Conservation (phyloP, 306 rosid species). For the Corylus heterophylla region DNA sequence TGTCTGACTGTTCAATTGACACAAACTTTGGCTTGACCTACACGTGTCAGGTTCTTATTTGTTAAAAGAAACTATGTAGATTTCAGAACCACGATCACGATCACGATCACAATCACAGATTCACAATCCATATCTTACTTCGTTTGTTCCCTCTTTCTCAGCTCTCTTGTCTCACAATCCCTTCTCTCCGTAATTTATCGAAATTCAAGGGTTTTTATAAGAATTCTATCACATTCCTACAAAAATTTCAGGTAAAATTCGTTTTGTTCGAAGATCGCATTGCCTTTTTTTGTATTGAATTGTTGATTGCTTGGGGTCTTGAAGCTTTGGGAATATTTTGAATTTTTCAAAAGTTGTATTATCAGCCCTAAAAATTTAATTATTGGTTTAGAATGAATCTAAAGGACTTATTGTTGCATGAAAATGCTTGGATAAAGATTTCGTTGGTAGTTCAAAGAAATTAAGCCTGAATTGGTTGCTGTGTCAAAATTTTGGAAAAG, state of each 20-base stretch:
- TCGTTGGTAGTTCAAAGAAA: background rate
- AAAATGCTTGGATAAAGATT: background rate
- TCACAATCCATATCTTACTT: background rate
- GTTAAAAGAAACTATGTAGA: background rate
- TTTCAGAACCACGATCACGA: background rate
- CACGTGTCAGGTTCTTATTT: background rate
- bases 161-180: background rate
- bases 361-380: background rate
- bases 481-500: background rate
- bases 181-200: background rate
- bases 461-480: background rate
- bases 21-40: background rate
- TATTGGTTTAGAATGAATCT: background rate
- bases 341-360: background rate
- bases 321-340: background rate
- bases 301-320: background rate
- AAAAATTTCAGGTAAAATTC: background rate
- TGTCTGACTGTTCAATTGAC: background rate
- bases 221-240: background rate
- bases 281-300: background rate
- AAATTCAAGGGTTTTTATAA: background rate
- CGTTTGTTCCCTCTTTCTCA: background rate
- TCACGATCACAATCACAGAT: background rate
- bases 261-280: background rate
- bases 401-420: background rate